Evolutionary conservation across 2,329 filamentous ascomycete species (phyloP), one percentile per base, ranked within the genome.

Genomic region (Didymella lethalis): DNA sequence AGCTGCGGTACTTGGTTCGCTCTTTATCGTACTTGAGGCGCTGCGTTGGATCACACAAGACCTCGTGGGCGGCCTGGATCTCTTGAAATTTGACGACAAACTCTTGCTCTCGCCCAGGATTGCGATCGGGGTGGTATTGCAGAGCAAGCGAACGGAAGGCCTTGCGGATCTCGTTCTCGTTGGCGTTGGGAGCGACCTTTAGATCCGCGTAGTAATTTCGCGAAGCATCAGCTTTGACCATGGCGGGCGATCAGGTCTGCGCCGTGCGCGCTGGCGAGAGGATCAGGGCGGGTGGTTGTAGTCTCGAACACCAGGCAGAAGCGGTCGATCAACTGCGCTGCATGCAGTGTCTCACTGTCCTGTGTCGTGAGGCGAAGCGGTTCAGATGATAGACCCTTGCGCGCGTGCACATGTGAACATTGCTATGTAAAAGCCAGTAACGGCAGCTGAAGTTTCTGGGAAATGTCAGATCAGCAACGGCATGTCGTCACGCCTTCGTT

Each of bases 151-250:
- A 93, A 66, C 90, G 86, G 77, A 93, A 97, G 70, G 93, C 90
- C 77, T 90, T 95, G 80, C 92, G 94, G 74, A 96, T 88, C 40
- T 95, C 91, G 29, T 88, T 85, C 43, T 87, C 79, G 65, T 90
- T 87, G 52, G 91, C 91, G 68, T 84, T 85, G 11, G 85, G 80
- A 2, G 86, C 77, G 55, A 97, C 79, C 64, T 91, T 91, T 54
- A 97, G 83, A 79, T 96, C 92, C 62, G 88, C 89, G 79, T 97
- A 96, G 78, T 95, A 95, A 78, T 96, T 90, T 69, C 87, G 86
- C 67, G 83, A 85, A 64, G 85, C 82, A 74, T 91, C 89, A 67
- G 83, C 81, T 78, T 89, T 89, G 68, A 86, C 87, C 89, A 91
- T 91, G 67, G 54, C 58, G 59, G 61, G 56, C 56, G 50, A 43